Base-by-base conservation (phyloP, 139 green algal species). In the Tetradesmus obliquus region DNA sequence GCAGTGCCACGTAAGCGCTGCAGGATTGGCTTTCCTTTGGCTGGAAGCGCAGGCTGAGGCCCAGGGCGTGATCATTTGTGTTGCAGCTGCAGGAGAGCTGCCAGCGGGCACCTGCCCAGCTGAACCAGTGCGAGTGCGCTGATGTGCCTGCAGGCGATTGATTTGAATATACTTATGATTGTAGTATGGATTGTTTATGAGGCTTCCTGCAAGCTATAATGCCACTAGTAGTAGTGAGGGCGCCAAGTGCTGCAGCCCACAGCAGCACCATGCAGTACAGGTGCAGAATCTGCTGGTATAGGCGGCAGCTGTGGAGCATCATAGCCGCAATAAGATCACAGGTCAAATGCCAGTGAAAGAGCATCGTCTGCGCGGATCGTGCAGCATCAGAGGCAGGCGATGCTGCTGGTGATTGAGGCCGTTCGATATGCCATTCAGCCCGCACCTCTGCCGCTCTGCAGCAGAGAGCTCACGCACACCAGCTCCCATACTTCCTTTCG, bases 401-500 rank as follows among this genome's bases (percentile, higher is more conserved):
- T 60, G 54, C 55, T 74, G 55, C 55, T 87, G 55, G 5, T 74
- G 81, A 45, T 45, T 45, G 32, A 45, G 32, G 32, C 10, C 24
- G 9, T 20, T 12, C 10, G 2, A 74, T 5, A 13, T 87, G 55
- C 1, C 4, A 6, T 5, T 3, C n/a, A 24, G 66, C 66, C 15
- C 60, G 66, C 66, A 76, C 66, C 66, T 76, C n/a, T 76, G 1
- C 66, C 66, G 66, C 66, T 76, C 66, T 76, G 66, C 5, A 76
- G 17, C 66, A 76, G 5, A 4, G 66, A 76, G 55, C 55, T 72
- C 9, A 87, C 55, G 20, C 54, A 32, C 3, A 54, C 55, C 55
- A 87, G 82, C 55, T 87, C 82, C 82, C 82, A 87, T 53, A 74
- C 20, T 32, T 87, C 82, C 22, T 24, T 87, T 72, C 82, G 76